Evolutionary conservation across 768 basidiomycete species (phyloP), one percentile per base, ranked within the genome.

Genomic region (Boletus rubescentipes): DNA sequence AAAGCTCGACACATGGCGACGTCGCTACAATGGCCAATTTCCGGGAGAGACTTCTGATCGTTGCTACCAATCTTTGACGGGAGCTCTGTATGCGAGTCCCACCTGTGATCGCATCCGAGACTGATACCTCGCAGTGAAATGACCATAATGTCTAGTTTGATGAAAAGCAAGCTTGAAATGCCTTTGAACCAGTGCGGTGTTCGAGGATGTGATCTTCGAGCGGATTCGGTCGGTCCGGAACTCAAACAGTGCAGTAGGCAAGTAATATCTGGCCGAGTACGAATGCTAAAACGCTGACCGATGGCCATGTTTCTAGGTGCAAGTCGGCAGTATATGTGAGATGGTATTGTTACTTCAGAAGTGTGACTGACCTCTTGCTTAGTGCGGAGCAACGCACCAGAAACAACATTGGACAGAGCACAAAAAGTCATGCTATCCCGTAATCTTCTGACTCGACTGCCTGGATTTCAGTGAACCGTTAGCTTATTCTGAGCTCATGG

Each of bases 301-400:
- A 15, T 41, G 5, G 1, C 12, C 4, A 18, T 15, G 38, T 30
- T 12, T 40, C 40, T 46, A 77, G 77, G 55, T 78, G 76, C 59
- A 77, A 75, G 55, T 66, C 69, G 4, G 72, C 70, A 9, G 72
- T 76, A 20, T 78, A 77, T 60, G 76, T 77, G 64, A 70, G 75
- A 66, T 23, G 11, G 14, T 50, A 38, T 34, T 51, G 20, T 35
- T 32, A 31, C 16, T 40, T 32, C 20, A 16, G 18, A 30, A 35
- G 40, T 18, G 32, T 40, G 5, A 44, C 43, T 52, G n/a, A 59
- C 54, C 16, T 9, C 32, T 29, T 41, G 14, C 42, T n/a, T 46
- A 76, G 74, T 75, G 73, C 40, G 70, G 69, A 18, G 42, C 56
- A 34, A 49, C 53, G n/a, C 75, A 77, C 53, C 75, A 77, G 46